These are phyloP conservation scores for Arthroderma uncinatum DNA, from an alignment of 2,329 filamentous ascomycete species.

Conservation along the genomic window DNA sequence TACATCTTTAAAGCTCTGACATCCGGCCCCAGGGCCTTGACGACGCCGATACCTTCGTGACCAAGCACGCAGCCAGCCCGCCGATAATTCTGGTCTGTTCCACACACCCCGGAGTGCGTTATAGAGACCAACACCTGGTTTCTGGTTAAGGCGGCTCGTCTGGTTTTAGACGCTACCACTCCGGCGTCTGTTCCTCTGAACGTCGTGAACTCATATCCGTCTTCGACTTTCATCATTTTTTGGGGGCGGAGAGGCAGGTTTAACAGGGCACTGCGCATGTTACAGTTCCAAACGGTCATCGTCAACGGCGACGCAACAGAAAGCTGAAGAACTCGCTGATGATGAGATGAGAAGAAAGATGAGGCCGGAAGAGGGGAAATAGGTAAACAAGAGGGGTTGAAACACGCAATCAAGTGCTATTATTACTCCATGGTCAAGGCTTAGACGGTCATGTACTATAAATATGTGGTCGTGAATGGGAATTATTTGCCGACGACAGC, in stretches of 20 bases:
- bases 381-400: not conserved
- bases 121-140: slow-evolving; percentile 49
- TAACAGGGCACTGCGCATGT: not conserved
- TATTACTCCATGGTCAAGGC: not conserved
- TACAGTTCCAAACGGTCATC: not conserved
- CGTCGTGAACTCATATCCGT: slow-evolving; percentile 7
- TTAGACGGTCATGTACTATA: not conserved
- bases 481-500: slow-evolving; percentile 3
- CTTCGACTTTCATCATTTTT: not conserved
- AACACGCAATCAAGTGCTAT: slow-evolving; percentile 1
- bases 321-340: not conserved
- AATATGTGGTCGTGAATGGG: not conserved
- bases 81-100: slow-evolving; percentile 38
- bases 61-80: slow-evolving; percentile 22
- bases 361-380: not conserved
- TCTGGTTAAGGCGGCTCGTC: not conserved
- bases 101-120: slow-evolving; percentile 57
- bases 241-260: not conserved
- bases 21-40: slow-evolving; percentile 24
- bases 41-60: slow-evolving; percentile 30
- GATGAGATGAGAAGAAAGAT: not conserved
- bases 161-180: slow-evolving; percentile 1
- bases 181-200: slow-evolving; percentile 10
- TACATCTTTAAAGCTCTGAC: slow-evolving; percentile 25
- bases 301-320: no score